Evolutionary conservation across 2,329 filamentous ascomycete species (phyloP), one percentile per base, ranked within the genome.

Genomic region (Penicillium sumatraense): DNA sequence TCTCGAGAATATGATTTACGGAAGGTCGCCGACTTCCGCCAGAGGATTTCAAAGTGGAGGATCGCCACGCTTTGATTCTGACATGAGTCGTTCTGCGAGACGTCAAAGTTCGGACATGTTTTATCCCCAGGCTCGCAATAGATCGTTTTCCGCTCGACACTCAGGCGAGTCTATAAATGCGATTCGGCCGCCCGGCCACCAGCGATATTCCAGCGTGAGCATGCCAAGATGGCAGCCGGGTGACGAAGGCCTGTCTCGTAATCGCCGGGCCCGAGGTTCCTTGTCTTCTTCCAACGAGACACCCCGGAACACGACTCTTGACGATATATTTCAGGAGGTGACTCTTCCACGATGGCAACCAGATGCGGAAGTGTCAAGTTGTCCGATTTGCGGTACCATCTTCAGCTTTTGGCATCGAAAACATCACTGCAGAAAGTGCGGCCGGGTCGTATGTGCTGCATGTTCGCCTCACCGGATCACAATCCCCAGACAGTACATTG

Each of bases 371-470:
- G 91, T 90, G 10, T 86, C 86, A 1, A 83, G 86, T 58, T 98
- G 93, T 71, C 91, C 92, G 2, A 96, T 97, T 54, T 98, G 93
- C 70, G 79, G 81, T 49, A 84, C 84, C 0, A 84, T 87, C 45
- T 98, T 98, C 69, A 90, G 85, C 70, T 89, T 96, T 64, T 91
- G 91, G 77, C 87, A 91, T 69, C 83, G 93, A 59, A 96, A 96
- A 71, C 93, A 98, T 76, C 93, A 98, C 71, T 98, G 93, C 81
- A 86, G 93, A 84, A 97, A 96, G 83, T 98, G 93, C 71, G 93
- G 93, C 42, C 83, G 92, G 58, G 93, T 98, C 8, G 93, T 98
- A 21, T 98, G 93, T 74, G 87, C 88, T 54, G 82, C 86, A 18
- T 98, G 93, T 77, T 97, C 93, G 2, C 93, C 93, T 3, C 93